These are phyloP conservation scores for Syncephalastrum sp. DNA, from an alignment of 371 early-diverging fungal species.

Conservation along the genomic window DNA sequence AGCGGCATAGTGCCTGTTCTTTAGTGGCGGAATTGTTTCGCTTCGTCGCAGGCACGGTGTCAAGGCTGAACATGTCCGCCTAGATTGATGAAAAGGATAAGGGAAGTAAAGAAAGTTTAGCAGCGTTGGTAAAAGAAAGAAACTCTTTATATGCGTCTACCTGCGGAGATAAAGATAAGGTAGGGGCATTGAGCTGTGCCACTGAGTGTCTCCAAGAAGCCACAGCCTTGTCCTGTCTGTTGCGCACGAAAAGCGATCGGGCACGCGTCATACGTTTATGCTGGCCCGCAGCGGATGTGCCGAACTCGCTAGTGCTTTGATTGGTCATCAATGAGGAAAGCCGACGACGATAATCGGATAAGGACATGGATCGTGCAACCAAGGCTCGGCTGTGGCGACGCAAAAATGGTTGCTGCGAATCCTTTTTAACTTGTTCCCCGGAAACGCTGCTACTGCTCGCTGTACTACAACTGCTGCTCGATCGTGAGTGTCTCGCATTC, in stretches of 20 bases:
- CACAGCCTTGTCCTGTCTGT: conserved; percentile 10
- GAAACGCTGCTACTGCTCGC: no score
- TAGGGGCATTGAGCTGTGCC: conserved; percentile 9
- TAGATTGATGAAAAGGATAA: background rate
- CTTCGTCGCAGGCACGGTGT: background rate
- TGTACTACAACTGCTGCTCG: no score
- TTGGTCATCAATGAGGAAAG: conserved; percentile 6
- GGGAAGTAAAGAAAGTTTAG: background rate
- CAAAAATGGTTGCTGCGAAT: no score
- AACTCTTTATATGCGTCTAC: background rate
- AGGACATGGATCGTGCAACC: conserved; percentile 6
- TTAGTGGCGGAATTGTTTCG: conserved; percentile 5
- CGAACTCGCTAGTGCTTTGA: conserved; percentile 7
- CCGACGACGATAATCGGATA: conserved; percentile 12
- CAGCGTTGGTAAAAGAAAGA: background rate
- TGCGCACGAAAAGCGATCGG: conserved; percentile 9
- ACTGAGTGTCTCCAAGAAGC: conserved; percentile 13
- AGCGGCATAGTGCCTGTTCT: conserved; percentile 11
- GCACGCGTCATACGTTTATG: conserved; percentile 8
- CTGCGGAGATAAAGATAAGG: background rate
- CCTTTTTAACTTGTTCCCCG: no score
- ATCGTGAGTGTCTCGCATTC: no score
- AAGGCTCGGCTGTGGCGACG: no score
- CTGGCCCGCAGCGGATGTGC: background rate
- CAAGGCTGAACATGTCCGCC: no score